Base-by-base conservation (phyloP, 257 asterid species). In the Apocynum venetum region DNA sequence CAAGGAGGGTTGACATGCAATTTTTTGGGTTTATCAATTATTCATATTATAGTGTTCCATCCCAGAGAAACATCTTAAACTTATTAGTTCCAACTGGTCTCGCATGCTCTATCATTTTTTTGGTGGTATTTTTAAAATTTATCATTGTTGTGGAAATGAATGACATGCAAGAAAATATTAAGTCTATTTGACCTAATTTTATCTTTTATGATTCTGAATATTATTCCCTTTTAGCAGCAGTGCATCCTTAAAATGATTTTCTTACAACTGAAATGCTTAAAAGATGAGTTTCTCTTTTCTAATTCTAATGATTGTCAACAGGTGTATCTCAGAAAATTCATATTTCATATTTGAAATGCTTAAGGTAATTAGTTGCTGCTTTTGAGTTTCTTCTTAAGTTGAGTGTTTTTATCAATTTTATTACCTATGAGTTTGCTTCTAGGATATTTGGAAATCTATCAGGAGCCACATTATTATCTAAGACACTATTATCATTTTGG, bases 321-420 rank as follows among this genome's bases (percentile, higher is more conserved):
- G 99, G 99, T 89, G 98, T 83, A 86, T 90, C 75, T 83, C 97
- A 46, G 87, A 88, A 78, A 95, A 95, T 90, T 93, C 99, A 69
- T 85, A 86, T 83, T 95, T 93, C 90, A 90, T 95, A 83, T 93
- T 91, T 85, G 98, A 95, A 86, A 95, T 95, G 98, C 97, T 95
- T 52, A 91, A 95, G 99, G 99, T 95, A 84, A 86, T 80, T 80
- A 48, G 31, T 74, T 25, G 72, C 66, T 56, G 76, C 76, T 38
- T 66, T 73, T 38, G 31, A 73, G 9, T 47, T 68, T 52, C 63
- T 67, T 52, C 52, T 25, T 79, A 48, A 64, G 40, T 67, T 72
- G 66, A 38, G 71, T 55, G 14, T 55, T 55, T 61, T 66, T 61
- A 35, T n/a, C 36, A 1, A 49, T 3, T 2, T 31, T 38, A 5